Conservation (phyloP, 176 grass and related monocot species). For the Eragrostis nindensis region DNA sequence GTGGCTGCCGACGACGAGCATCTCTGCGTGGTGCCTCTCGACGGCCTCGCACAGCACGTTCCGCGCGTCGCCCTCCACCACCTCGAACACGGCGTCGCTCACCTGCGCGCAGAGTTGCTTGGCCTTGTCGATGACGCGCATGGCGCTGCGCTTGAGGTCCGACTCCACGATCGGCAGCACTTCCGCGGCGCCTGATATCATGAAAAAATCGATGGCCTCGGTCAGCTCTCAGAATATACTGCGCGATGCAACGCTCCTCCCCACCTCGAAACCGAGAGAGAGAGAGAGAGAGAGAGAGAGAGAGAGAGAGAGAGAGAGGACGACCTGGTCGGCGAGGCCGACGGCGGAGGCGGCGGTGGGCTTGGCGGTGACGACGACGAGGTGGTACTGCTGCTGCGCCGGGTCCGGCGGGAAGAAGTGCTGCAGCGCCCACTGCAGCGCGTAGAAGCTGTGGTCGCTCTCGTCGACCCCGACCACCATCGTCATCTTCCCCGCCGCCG, state of each 20-base stretch:
- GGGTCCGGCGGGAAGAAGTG: slow-evolving; percentile 73
- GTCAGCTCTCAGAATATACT: too few relatives aligned
- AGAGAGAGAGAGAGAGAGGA: too few relatives aligned
- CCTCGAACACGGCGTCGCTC: slow-evolving; percentile 57
- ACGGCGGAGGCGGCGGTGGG: slow-evolving; percentile 60
- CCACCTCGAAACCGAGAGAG: too few relatives aligned
- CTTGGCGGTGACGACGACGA: slow-evolving; percentile 77
- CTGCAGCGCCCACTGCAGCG: slow-evolving; percentile 80
- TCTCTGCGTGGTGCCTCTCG: slow-evolving; percentile 73
- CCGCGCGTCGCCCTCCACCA: slow-evolving; percentile 72
- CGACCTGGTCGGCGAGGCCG: slow-evolving; percentile 66
- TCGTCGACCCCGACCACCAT: slow-evolving; percentile 93
- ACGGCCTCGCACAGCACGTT: slow-evolving; percentile 84
- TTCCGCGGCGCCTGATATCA: too few relatives aligned
- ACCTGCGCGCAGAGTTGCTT: slow-evolving; percentile 75
- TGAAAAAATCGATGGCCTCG: too few relatives aligned
- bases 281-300: too few relatives aligned
- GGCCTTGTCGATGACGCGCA: slow-evolving; percentile 63
- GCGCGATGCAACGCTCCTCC: too few relatives aligned
- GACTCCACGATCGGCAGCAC: slow-evolving; percentile 61
- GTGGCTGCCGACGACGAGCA: slow-evolving; percentile 88
- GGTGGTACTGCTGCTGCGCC: slow-evolving; percentile 51
- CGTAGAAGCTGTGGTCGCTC: slow-evolving; percentile 90
- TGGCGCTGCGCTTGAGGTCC: slow-evolving; percentile 55
- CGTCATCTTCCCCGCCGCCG: slow-evolving; percentile 46